phyloP scores from a whole-genome alignment of 2,329 filamentous ascomycete genomes.

The Colletotrichum euphorbiae region DNA sequence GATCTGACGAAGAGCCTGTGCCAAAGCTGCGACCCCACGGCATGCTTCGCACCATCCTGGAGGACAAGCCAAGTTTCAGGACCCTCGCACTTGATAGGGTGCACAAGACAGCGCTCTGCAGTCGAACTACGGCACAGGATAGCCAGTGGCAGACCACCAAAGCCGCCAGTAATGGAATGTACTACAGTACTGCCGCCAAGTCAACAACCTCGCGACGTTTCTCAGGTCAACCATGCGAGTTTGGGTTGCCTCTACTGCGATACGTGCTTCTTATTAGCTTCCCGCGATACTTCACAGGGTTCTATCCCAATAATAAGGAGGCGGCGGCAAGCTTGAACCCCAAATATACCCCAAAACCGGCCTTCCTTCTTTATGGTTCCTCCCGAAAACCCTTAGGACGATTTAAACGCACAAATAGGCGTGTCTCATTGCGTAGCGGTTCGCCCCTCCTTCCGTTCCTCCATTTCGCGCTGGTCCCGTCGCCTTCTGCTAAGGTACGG shows the following conservation, averaged over 20 bases:
- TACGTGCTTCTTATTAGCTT: background rate
- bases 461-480: constrained; percentile 8
- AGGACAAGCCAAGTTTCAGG: background rate
- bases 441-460: constrained; percentile 7
- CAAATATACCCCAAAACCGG: constrained; percentile 22
- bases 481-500: background rate
- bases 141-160: constrained; percentile 34
- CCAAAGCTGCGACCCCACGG: constrained; percentile 2
- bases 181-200: background rate
- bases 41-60: constrained; percentile 1
- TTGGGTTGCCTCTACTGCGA: constrained; percentile 21
- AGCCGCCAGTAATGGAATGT: constrained; percentile 23
- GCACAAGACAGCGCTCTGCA: constrained; percentile 16
- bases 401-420: constrained; percentile 42
- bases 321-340: constrained; percentile 8
- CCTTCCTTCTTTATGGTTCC: constrained; percentile 7
- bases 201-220: background rate
- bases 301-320: background rate
- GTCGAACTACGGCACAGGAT: background rate
- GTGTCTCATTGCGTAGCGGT: constrained; percentile 17
- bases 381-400: constrained; percentile 19
- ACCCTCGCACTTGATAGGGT: background rate
- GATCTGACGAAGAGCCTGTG: constrained; percentile 8
- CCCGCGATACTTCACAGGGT: constrained; percentile 16
- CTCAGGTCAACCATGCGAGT: background rate